These are phyloP conservation scores for Gossypium australe DNA, from an alignment of 345 rosid genomes.

Conservation along the genomic window DNA sequence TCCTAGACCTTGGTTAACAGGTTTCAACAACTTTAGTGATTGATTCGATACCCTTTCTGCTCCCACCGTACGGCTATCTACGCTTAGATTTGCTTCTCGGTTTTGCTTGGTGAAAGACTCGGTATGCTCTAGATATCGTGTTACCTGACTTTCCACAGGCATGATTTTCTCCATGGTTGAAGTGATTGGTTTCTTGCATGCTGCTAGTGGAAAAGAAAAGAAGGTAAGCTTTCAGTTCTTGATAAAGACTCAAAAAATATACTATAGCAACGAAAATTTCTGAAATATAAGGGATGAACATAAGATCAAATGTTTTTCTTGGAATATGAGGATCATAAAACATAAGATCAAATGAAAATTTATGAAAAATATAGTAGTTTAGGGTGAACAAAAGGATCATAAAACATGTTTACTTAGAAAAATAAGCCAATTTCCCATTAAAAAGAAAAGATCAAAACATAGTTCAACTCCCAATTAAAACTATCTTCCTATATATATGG, in stretches of 20 bases:
- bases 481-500: not conserved
- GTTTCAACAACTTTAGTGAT: slow-evolving; percentile 18
- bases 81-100: slow-evolving; percentile 24
- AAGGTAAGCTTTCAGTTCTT: slow-evolving; percentile 15
- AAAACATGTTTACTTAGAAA: too few species aligned
- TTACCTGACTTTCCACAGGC: slow-evolving; percentile 23
- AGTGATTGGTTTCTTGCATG: slow-evolving; percentile 22
- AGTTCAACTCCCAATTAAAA: not conserved
- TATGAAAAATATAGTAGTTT: not conserved
- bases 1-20: slow-evolving; percentile 20
- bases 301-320: too few species aligned
- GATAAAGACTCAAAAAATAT: slow-evolving; percentile 7
- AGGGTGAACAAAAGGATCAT: too few species aligned
- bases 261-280: not conserved
- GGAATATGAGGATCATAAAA: too few species aligned
- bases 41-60: slow-evolving; percentile 27
- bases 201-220: slow-evolving; percentile 23
- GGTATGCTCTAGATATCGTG: slow-evolving; percentile 23
- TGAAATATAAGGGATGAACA: too few species aligned
- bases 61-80: slow-evolving; percentile 29
- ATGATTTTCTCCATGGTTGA: slow-evolving; percentile 22
- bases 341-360: not conserved
- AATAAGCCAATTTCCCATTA: too few species aligned
- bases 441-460: not conserved
- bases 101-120: slow-evolving; percentile 24